Base-by-base conservation (phyloP, 1,139 yeast genomes). In the Kodamaea anthophila region DNA sequence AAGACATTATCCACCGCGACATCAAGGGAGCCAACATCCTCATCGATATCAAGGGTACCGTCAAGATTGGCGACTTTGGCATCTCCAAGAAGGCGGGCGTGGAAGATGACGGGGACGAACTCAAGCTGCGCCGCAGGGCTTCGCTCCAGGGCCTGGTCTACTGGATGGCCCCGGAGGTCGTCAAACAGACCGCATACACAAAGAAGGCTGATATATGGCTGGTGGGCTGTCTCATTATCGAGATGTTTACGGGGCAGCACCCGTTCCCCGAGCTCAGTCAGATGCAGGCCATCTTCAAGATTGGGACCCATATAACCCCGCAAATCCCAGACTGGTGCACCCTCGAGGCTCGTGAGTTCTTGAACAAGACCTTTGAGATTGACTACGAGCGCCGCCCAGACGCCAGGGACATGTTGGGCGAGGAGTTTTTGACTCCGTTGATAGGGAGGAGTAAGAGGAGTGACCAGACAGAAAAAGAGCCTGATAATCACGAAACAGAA, bases 91-190 rank as follows among this genome's bases (percentile, higher is more conserved):
- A 83, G 46, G 68, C 77, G n/a, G 70, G 67, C 30, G 52, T 51
- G 22, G 21, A 19, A 19, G 44, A 40, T 21, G 46, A 46, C 26
- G 24, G 24, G 11, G 22, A 21, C 8, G 36, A 47, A 50, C 26
- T 46, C 35, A 41, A 47, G 41, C 37, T 61, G 9, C 63, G 69
- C 15, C 77, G 84, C 43, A 68, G 96, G 28, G 91, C 87, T 1
- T 85, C 96, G 0, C 55, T 88, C 28, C 96, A 87, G 57, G 97
- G 97, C 0, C 84, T 94, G 5, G 94, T 87, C 0, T 88, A 80
- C 49, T 88, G 97, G 97, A 88, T 88, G 97, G 96, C 96, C 0
- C 97, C 97, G 0, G 97, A 88, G 51, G 96, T 88, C 9, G 96
- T 87, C 9, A 84, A 85, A 47, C 96, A 87, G 49, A 79, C 86